Base-by-base conservation (phyloP, 2,329 filamentous ascomycete species). In the Trichoderma afroharzianum region DNA sequence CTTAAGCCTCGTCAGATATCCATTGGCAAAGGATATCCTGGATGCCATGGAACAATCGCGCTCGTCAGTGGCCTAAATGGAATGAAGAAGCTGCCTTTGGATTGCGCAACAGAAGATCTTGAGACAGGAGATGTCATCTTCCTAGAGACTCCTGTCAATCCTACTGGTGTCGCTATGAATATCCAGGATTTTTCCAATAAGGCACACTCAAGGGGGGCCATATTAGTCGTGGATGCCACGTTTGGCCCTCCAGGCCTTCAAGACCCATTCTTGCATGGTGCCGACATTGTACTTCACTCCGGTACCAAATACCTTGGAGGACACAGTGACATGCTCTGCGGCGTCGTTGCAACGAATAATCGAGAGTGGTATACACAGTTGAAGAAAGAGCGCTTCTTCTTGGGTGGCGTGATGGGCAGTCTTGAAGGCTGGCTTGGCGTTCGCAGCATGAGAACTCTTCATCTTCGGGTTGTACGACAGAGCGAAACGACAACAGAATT, bases 241-340 rank as follows among this genome's bases (percentile, higher is more conserved):
- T 98, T 99, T 81, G 96, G 90, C 2, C 96, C 96, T 36, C 96
- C 95, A 32, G 93, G 93, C 26, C 84, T 99, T 71, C 92, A 94
- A 79, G 93, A 98, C 77, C 95, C 96, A 0, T 96, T 98, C 77
- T 78, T 81, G 26, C 91, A 88, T 79, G 95, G 94, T 63, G 94
- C 92, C 28, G 95, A 98, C 81, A 82, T 95, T 1, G 88, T 97
- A 32, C 92, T 98, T 93, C 96, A 99, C 82, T 92, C 88, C 63
- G 96, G 94, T 3, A 97, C 95, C n/a, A 99, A 98, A 85, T 99
- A 98, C 82, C 89, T 99, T 75, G 96, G 96, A 21, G 96, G 96
- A 0, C 96, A 99, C 82, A 95, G 92, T 74, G 96, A 98, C 82
- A 87, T 98, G 86, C 88, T 98, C 4, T 97, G 93, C 78, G 96